Base-by-base conservation (phyloP, 176 grass and related monocot species). In the Musa beccarii region DNA sequence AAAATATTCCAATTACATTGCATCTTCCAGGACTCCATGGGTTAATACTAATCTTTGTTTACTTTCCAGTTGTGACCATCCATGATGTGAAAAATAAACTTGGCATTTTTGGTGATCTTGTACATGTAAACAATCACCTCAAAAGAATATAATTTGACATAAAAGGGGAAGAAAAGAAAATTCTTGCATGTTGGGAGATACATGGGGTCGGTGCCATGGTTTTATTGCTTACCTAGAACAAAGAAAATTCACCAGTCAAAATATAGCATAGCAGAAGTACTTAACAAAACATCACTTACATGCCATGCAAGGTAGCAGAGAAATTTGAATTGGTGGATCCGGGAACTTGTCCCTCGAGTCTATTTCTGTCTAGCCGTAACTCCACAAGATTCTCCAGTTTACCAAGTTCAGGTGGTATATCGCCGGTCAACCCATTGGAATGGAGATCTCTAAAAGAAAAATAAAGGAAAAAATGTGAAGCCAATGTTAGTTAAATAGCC, bases 361-460 rank as follows among this genome's bases (percentile, higher is more conserved):
- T 93, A 75, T 99, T 99, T 75, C 88, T 86, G 69, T 99, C 95
- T 69, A 99, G 75, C 63, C 90, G 84, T 75, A 99, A 72, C 49
- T 94, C 82, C 24, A 86, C 81, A 22, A 99, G 88, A 89, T 94
- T 94, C 62, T 89, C 72, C 49, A 99, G 81, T 81, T 86, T 89
- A 29, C 88, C 88, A 66, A 99, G 72, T 80, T 92, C 84, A 0
- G 81, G 52, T 0, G 95, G 95, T 87, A 99, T 93, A 55, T 57
- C 84, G 49, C 95, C 95, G 6, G 80, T 87, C 75, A 99, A 80
- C 53, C 84, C 95, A 76, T 99, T 99, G 52, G 86, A 94, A 81
- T 84, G 95, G 0, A 99, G 81, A 78, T 99, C 79, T 87, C 95
- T 99, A 68, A 49, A 1, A 51, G 14, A 54, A 63, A 86, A 71